phyloP scores from a whole-genome alignment of 495 filamentous ascomycete species.

The Penicillium bialowiezense region DNA sequence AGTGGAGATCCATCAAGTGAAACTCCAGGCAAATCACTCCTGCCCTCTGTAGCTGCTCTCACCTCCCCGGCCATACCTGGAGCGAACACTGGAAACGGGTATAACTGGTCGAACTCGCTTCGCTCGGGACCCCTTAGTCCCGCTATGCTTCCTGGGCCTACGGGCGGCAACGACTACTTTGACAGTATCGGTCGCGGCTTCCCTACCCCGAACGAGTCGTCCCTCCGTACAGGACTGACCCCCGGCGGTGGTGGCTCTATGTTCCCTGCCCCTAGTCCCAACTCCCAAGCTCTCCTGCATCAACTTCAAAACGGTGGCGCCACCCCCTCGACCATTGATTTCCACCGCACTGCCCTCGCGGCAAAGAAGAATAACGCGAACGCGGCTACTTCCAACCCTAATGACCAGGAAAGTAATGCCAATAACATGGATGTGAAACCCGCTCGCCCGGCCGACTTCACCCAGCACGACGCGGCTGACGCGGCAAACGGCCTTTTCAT shows the following conservation, averaged over 20 bases:
- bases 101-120: constrained; percentile 82
- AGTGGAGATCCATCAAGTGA: constrained; percentile 59
- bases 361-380: constrained; percentile 63
- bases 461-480: constrained; percentile 86
- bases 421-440: constrained; percentile 50
- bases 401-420: constrained; percentile 45
- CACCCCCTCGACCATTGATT: constrained; percentile 88
- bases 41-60: constrained; percentile 86
- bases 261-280: constrained; percentile 91
- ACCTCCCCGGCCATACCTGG: constrained; percentile 87
- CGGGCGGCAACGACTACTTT: constrained; percentile 73
- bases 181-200: constrained; percentile 81
- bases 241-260: constrained; percentile 96
- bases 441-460: constrained; percentile 53
- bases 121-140: constrained; percentile 92
- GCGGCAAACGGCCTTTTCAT: constrained; percentile 94
- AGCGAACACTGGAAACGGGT: constrained; percentile 57
- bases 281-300: constrained; percentile 75
- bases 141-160: constrained; percentile 91
- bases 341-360: constrained; percentile 87
- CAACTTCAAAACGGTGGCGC: constrained; percentile 76
- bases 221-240: constrained; percentile 85
- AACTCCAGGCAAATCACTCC: constrained; percentile 83
- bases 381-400: constrained; percentile 50
- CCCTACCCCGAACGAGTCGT: constrained; percentile 97